Base-by-base conservation (phyloP, 2,329 filamentous ascomycete species). In the Botryotinia narcissicola region DNA sequence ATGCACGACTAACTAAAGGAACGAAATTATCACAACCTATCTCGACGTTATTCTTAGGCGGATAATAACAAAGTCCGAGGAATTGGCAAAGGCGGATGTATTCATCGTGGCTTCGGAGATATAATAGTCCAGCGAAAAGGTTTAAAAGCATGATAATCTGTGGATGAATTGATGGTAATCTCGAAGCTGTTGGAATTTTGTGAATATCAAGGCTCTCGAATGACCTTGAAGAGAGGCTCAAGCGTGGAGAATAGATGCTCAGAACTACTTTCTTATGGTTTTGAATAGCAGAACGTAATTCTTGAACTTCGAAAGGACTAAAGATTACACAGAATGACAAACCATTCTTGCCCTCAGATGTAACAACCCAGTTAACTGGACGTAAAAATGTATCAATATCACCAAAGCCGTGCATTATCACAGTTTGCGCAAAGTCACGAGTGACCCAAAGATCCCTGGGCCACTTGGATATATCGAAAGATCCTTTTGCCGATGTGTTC, bases 71-170 rank as follows among this genome's bases (percentile, higher is more conserved):
- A 0, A 92, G 77, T 0, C 89, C 86, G 0, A 92, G 81, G 59
- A 85, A 85, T 1, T 82, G 78, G 74, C 89, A 91, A 0, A 86
- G 78, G 1, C 82, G 79, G 0, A 79, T 75, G 75, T 93, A 94
- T 71, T 92, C 86, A 0, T 81, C 73, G 61, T 84, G 87, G 0
- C 83, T 85, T 0, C 79, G 80, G 16, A 93, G 82, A 76, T 93
- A 93, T 0, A 93, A 83, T 72, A 92, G 89, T 0, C 91, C 92
- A 0, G 92, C 84, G 72, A 94, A 93, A 0, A 93, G 81, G 61
- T 91, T 91, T 0, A 93, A 83, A 73, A 88, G 83, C 0, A 83
- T 81, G 0, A 82, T 79, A 20, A 0, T 70, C n/a, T 0, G 20
- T 40, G 77, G 79, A 20, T 76, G 78, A 6, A 80, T 72, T 0